Base-by-base conservation (phyloP, 2,329 filamentous ascomycete species). In the Scedosporium dehoogii region DNA sequence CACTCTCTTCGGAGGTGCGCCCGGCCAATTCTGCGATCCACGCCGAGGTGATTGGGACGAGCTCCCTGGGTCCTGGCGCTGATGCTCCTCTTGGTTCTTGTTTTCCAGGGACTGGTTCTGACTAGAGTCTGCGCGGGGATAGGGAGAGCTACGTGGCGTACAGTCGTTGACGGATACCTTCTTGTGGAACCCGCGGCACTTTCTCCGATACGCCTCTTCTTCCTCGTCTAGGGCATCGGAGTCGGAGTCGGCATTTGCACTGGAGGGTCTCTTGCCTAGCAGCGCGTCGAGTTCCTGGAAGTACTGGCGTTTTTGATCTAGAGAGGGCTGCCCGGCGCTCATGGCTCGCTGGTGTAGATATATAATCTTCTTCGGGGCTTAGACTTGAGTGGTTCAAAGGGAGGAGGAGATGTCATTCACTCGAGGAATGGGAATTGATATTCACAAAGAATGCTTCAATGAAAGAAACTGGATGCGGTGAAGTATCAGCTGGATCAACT, bases 11-110 rank as follows among this genome's bases (percentile, higher is more conserved):
- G 59, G 57, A 46, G 41, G 62, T 14, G 55, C 63, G 25, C 57
- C 68, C 64, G 42, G 63, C 61, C 21, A 70, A 66, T 10, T 70
- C 70, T 6, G 70, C 70, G 27, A 72, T 67, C 12, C 69, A 7
- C 16, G 18, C 18, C 16, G 55, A n/a, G 55, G 14, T 16, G 55
- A 38, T 9, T 58, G 55, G 9, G 55, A 58, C 23, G 51, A 27
- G 21, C 23, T 27, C 23, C 4, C 33, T 10, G 10, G 46, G 5
- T 18, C 46, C 27, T 57, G 55, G 21, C 6, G 27, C 29, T 21
- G 16, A 6, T 27, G 18, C 10, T 18, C 53, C 23, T 33, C 16
- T n/a, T 7, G 23, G 33, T 38, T 12, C 33, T 38, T 38, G 33
- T 38, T 38, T 38, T 38, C 33, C 4, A 38, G 33, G 33, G 33